Evolutionary conservation across 2,329 filamentous ascomycete species (phyloP).

Genomic region (Didymella lethalis): DNA sequence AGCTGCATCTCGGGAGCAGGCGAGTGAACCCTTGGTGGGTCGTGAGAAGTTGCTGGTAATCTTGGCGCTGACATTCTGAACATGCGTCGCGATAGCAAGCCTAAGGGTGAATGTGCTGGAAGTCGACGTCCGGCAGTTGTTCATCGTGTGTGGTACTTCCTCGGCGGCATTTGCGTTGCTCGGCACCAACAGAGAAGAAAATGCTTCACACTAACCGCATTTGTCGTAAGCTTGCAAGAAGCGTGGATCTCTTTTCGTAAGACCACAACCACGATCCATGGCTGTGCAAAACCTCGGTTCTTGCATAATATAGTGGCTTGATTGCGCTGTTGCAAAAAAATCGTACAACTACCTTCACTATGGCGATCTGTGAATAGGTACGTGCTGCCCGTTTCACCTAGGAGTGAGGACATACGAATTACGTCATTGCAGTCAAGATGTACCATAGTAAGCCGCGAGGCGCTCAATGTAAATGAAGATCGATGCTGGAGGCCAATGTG

Average conservation of each 20-base stretch:
- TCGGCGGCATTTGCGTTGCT: conserved; percentile 3
- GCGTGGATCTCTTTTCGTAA: conserved; percentile 4
- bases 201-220: neutral
- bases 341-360: neutral
- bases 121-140: neutral
- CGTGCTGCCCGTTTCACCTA: neutral
- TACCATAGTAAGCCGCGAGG: no score
- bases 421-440: neutral
- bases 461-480: no score
- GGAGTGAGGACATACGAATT: neutral
- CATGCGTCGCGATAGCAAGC: neutral
- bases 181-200: conserved; percentile 1
- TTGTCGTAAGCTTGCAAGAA: neutral
- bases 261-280: neutral
- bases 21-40: neutral
- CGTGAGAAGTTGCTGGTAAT: neutral
- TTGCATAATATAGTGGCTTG: neutral
- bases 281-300: neutral
- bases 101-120: neutral
- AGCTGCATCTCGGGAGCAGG: conserved; percentile 1
- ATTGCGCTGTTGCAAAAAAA: neutral
- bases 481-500: no score
- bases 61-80: neutral
- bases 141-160: neutral
- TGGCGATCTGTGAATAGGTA: neutral